Base-by-base conservation (phyloP, 2,329 filamentous ascomycete genomes). In the Talaromyces funiculosus region DNA sequence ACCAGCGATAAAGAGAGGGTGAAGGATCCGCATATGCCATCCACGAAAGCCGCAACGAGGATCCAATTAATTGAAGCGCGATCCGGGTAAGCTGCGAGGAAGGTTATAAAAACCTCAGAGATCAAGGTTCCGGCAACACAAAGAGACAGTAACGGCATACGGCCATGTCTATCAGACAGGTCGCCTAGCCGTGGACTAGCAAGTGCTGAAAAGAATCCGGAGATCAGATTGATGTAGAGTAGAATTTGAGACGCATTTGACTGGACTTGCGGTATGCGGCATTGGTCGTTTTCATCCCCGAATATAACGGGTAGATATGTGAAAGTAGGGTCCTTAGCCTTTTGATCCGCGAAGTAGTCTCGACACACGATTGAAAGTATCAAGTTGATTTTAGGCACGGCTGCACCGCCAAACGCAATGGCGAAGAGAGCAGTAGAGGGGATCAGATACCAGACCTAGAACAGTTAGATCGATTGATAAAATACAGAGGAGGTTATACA, bases 11-110 rank as follows among this genome's bases (percentile, higher is more conserved):
- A 89, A 29, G 88, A 88, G 0, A 90, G 85, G 1, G 92, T 96
- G 72, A 97, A 96, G 0, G 92, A 96, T 7, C 94, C 94, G 9
- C 86, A 86, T 4, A 96, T 70, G 4, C 94, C 94, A 70, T 99
- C 94, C 49, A 92, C 80, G 9, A 90, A 80, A 37, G 87, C 84
- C 9, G 90, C 90, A 1, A 93, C 72, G 5, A 97, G 77, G 22
- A 99, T 78, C 84, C 90, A 89, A 59, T 89, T 86, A 68, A 96
- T 90, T 63, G 88, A 83, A 55, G 96, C 77, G 0, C 76, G 76
- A 10, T 92, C 85, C 0, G 92, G 89, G 66, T 85, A 92, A 63
- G 82, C 88, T 24, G 87, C 92, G 2, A 91, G 87, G 3, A 94
- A 71, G 61, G 96, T 90, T 5, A 88, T 91, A 62, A 96, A 81